These are phyloP conservation scores for Vicia faba DNA, from an alignment of 306 rosid genomes.

Conservation along the genomic window DNA sequence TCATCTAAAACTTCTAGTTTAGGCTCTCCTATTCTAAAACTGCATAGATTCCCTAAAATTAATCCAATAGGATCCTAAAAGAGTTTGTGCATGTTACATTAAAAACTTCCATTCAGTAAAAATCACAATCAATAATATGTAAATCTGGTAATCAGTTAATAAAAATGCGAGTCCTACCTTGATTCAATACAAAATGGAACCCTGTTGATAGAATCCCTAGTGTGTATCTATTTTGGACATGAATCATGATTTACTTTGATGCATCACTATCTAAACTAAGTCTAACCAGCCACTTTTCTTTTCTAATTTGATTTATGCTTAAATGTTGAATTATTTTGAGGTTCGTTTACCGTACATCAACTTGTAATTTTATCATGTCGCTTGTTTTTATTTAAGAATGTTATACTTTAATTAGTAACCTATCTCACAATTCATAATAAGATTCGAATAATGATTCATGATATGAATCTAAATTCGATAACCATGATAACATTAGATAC, in stretches of 20 bases:
- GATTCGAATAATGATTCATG: neutral
- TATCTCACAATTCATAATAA: neutral
- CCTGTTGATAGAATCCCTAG: neutral
- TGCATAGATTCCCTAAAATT: neutral
- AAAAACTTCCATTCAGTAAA: constrained; percentile 17
- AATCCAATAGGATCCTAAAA: constrained; percentile 23
- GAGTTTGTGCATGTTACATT: neutral
- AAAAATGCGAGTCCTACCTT: neutral
- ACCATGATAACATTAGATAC: constrained; percentile 5
- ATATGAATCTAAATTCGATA: neutral
- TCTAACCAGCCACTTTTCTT: neutral
- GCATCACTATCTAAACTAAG: neutral
- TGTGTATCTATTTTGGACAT: neutral
- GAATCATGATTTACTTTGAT: neutral
- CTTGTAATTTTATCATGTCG: neutral
- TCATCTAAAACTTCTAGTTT: constrained; percentile 12
- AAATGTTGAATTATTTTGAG: neutral
- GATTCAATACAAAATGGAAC: neutral
- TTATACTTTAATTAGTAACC: neutral
- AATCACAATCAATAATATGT: neutral
- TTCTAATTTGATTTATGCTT: neutral
- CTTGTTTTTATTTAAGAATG: neutral
- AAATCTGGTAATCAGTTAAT: neutral
- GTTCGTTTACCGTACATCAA: neutral
- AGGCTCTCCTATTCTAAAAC: constrained; percentile 17